phyloP scores from a whole-genome alignment of 371 early-diverging fungal genomes.

The Syncephalastrum monosporum region DNA sequence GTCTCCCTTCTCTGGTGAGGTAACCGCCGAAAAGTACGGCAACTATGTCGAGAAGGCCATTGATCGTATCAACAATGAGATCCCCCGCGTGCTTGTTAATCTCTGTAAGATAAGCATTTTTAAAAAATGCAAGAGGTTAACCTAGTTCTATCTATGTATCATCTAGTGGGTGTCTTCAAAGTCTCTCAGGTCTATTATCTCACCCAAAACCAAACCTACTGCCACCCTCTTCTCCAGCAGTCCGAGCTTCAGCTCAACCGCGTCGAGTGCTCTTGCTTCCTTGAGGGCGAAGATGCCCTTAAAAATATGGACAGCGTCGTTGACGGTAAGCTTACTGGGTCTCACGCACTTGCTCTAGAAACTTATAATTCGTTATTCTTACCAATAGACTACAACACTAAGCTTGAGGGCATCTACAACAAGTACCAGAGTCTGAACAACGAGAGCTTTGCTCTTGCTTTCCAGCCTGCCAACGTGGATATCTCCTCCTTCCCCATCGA shows the following conservation, averaged over 20 bases:
- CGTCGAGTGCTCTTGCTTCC: slow-evolving; percentile 8
- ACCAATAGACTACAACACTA: slow-evolving; percentile 1
- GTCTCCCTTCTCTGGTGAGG: slow-evolving; percentile 3
- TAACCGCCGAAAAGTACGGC: slow-evolving; percentile 9
- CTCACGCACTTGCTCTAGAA: background rate
- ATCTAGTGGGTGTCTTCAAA: slow-evolving; percentile 11
- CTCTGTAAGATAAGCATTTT: background rate
- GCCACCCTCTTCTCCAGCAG: slow-evolving; percentile 4
- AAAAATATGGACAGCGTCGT: slow-evolving; percentile 2
- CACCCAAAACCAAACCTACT: slow-evolving; percentile 8
- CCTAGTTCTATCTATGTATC: background rate
- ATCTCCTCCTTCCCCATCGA: slow-evolving; percentile 7
- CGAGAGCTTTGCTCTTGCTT: slow-evolving; percentile 2
- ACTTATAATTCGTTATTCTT: background rate
- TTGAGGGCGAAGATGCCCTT: slow-evolving; percentile 1
- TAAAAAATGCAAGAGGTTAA: background rate
- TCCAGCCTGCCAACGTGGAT: slow-evolving; percentile 7
- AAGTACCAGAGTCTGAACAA: slow-evolving; percentile 8
- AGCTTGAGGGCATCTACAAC: slow-evolving; percentile 6
- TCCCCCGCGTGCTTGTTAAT: slow-evolving; percentile 13
- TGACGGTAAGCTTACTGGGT: background rate
- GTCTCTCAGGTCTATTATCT: slow-evolving; percentile 13
- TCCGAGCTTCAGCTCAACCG: slow-evolving; percentile 6
- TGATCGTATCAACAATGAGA: slow-evolving; percentile 9
- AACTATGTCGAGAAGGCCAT: slow-evolving; percentile 14